A percentile compares a stretch with the other conserved stretches of the same genome.
phyloP scores from a whole-genome alignment of 1,284 basidiomycete species.

The Cerioporus squamosus region DNA sequence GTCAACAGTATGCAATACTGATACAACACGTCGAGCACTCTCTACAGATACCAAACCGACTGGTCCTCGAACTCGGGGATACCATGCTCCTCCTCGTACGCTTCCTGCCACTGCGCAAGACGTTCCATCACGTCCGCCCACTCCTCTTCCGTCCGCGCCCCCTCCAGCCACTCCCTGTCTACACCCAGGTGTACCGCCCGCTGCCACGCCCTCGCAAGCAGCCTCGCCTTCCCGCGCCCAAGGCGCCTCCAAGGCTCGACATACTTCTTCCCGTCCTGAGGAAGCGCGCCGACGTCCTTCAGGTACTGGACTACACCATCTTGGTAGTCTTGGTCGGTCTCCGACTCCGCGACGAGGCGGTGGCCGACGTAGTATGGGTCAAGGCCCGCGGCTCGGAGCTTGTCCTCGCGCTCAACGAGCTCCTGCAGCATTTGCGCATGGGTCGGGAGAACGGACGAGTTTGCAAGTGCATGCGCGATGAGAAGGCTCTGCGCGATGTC shows the following conservation, averaged over 20 bases:
- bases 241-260: slow-evolving; percentile 54
- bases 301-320: slow-evolving; percentile 50
- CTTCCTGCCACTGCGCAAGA: slow-evolving; percentile 49
- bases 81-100: slow-evolving; percentile 42
- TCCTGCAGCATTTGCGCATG: slow-evolving; percentile 45
- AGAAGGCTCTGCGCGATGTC: slow-evolving; percentile 56
- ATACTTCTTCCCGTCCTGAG: slow-evolving; percentile 46
- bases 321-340: slow-evolving; percentile 50
- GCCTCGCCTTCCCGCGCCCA: slow-evolving; percentile 33
- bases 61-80: not conserved
- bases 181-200: slow-evolving; percentile 45
- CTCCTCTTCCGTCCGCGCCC: slow-evolving; percentile 43
- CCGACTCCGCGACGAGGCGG: slow-evolving; percentile 41
- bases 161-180: slow-evolving; percentile 40
- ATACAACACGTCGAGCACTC: too few relatives aligned
- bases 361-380: slow-evolving; percentile 58
- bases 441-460: slow-evolving; percentile 44
- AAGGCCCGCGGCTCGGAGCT: slow-evolving; percentile 41
- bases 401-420: slow-evolving; percentile 46
- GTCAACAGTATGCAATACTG: too few relatives aligned
- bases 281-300: slow-evolving; percentile 44
- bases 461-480: slow-evolving; percentile 47
- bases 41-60: slow-evolving; percentile 4
- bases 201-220: slow-evolving; percentile 49
- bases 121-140: slow-evolving; percentile 54